A percentile compares a stretch with the other conserved stretches of the same genome.
Conservation (phyloP, 2,329 filamentous ascomycete genomes). For the Paecilomyces niveus region DNA sequence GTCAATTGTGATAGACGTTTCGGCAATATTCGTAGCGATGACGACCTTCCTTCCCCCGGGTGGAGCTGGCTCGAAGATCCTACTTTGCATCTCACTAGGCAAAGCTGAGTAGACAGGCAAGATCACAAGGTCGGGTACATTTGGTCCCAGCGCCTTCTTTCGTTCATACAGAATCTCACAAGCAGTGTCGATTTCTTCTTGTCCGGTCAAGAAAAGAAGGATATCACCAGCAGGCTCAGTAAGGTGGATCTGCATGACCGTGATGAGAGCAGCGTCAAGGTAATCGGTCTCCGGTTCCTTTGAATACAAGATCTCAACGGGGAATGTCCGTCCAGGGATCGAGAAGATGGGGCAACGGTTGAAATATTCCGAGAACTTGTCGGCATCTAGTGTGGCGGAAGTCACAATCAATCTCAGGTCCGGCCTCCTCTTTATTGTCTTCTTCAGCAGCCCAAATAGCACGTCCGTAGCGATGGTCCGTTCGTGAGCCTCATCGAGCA, state of each 20-base stretch:
- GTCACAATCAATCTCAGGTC: constrained; percentile 96
- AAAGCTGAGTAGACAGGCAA: constrained; percentile 94
- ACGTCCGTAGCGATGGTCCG: constrained; percentile 94
- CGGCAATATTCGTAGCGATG: constrained; percentile 96
- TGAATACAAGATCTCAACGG: constrained; percentile 93
- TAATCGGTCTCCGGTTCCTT: constrained; percentile 94
- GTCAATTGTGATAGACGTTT: constrained; percentile 96
- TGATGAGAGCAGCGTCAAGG: constrained; percentile 85
- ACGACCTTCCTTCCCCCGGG: constrained; percentile 84
- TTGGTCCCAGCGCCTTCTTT: constrained; percentile 89
- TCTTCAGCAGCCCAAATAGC: constrained; percentile 87
- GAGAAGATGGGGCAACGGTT: constrained; percentile 94
- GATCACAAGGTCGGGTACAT: constrained; percentile 85
- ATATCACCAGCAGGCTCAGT: constrained; percentile 91
- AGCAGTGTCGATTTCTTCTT: constrained; percentile 94
- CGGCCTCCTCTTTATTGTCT: constrained; percentile 74
- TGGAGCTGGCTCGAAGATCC: constrained; percentile 90
- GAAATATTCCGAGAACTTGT: constrained; percentile 96
- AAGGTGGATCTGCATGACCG: constrained; percentile 96
- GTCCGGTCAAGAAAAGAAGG: constrained; percentile 90
- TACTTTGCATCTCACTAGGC: constrained; percentile 86
- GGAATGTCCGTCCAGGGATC: constrained; percentile 89
- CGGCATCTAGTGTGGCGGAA: constrained; percentile 89
- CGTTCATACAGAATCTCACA: constrained; percentile 90
- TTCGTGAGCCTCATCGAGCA: constrained; percentile 97